phyloP scores from a whole-genome alignment of 257 asterid species.

The Nicotiana noctiflora region DNA sequence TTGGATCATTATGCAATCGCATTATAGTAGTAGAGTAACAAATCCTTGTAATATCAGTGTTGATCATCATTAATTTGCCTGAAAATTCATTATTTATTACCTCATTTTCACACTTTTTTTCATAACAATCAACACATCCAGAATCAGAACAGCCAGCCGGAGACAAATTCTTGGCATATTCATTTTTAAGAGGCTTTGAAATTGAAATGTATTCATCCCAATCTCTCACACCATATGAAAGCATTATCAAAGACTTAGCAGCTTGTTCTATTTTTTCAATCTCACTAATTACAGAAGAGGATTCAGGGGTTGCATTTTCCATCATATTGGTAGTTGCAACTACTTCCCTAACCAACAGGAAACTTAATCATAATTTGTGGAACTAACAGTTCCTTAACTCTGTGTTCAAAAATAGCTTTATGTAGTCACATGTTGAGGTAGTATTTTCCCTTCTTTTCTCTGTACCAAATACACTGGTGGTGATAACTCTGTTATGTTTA shows the following conservation, averaged over 20 bases:
- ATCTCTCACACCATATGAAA: constrained; percentile 44
- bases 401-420: too few relatives aligned
- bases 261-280: constrained; percentile 40
- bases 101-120: constrained; percentile 12
- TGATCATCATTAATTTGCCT: constrained; percentile 13
- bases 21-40: not conserved
- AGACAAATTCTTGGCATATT: constrained; percentile 10
- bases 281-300: constrained; percentile 24
- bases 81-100: constrained; percentile 6
- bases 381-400: too few relatives aligned
- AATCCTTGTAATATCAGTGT: not conserved
- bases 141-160: constrained; percentile 22
- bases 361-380: too few relatives aligned
- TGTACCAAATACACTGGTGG: too few relatives aligned
- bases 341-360: too few relatives aligned
- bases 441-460: too few relatives aligned
- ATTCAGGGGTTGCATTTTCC: constrained; percentile 15
- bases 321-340: too few relatives aligned
- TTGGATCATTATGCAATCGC: constrained; percentile 7
- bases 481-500: too few relatives aligned
- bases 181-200: constrained; percentile 9
- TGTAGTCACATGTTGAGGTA: too few relatives aligned
- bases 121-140: constrained; percentile 5
- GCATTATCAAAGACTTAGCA: constrained; percentile 61
- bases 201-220: constrained; percentile 11